Conservation (phyloP, 352 stramenopile species). For the Pythium vanterpoolii region DNA sequence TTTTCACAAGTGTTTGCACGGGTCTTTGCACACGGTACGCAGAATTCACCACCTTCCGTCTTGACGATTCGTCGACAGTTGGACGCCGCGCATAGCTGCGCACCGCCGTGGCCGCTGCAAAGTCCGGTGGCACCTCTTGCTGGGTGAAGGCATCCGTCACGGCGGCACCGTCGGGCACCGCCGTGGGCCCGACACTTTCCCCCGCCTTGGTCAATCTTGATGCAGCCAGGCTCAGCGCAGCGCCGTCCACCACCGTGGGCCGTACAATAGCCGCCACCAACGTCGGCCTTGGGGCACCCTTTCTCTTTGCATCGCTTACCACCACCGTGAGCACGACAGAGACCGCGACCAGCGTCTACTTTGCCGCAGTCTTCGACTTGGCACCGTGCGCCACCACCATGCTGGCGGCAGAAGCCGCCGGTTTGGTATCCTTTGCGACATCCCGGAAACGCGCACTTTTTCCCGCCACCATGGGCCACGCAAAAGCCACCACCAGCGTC, state of each 20-base stretch:
- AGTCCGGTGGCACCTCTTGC: conserved; percentile 53
- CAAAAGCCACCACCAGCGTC: conserved; percentile 79
- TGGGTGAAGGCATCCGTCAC: conserved; percentile 51
- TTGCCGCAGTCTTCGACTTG: conserved; percentile 71
- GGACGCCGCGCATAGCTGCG: conserved; percentile 45
- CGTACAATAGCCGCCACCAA: conserved; percentile 81
- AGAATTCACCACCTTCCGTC: conserved; percentile 35
- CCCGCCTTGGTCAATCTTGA: conserved; percentile 81
- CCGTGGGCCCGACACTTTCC: conserved; percentile 77
- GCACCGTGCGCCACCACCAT: conserved; percentile 75
- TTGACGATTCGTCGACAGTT: conserved; percentile 69
- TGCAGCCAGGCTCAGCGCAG: conserved; percentile 62
- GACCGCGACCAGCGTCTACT: conserved; percentile 66
- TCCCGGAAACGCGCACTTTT: conserved; percentile 68
- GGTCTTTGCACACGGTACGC: conserved; percentile 36
- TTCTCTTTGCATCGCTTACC: conserved; percentile 62
- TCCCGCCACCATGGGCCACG: conserved; percentile 80
- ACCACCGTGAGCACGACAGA: conserved; percentile 73
- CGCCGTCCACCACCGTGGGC: conserved; percentile 71
- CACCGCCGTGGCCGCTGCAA: conserved; percentile 64
- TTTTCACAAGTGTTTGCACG: neutral
- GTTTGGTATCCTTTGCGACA: conserved; percentile 80
- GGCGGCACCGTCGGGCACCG: conserved; percentile 56
- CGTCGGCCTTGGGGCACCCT: conserved; percentile 67
- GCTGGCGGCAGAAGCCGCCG: conserved; percentile 67